Conservation (phyloP, 305 asterid genomes). For the Fraxinus paxiana region DNA sequence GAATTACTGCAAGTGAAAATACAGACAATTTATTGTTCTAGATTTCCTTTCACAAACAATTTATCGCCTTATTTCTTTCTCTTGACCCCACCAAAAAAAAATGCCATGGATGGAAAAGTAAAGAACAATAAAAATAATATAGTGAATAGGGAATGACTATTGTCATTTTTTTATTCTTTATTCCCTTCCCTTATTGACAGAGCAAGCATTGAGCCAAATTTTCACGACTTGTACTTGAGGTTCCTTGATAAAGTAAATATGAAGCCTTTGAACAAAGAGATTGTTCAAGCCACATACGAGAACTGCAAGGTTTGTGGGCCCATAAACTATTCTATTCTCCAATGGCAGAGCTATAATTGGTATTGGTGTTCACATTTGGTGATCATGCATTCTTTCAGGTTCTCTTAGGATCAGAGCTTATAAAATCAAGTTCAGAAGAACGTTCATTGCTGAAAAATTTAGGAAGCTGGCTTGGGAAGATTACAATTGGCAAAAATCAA, state of each 20-base stretch:
- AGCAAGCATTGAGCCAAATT: slow-evolving; percentile 96
- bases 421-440: slow-evolving; percentile 95
- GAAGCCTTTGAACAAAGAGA: slow-evolving; percentile 71
- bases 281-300: slow-evolving; percentile 85
- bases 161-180: slow-evolving; percentile 5
- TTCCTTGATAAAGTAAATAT: slow-evolving; percentile 82
- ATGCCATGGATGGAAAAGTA: too few relatives aligned
- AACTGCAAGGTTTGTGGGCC: slow-evolving; percentile 82
- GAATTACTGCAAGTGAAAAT: not conserved
- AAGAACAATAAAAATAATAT: too few relatives aligned
- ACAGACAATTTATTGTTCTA: too few relatives aligned
- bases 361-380: slow-evolving; percentile 18
- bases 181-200: slow-evolving; percentile 39
- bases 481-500: slow-evolving; percentile 93
- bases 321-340: not conserved
- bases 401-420: slow-evolving; percentile 92
- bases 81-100: not conserved
- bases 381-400: slow-evolving; percentile 49
- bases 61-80: not conserved
- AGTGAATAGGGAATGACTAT: not conserved
- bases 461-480: slow-evolving; percentile 99
- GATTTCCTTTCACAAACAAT: not conserved
- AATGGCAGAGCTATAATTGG: not conserved
- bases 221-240: slow-evolving; percentile 96
- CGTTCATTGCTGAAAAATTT: slow-evolving; percentile 91